phyloP scores from a whole-genome alignment of 2,329 filamentous ascomycete species.

The Nemania sp. region DNA sequence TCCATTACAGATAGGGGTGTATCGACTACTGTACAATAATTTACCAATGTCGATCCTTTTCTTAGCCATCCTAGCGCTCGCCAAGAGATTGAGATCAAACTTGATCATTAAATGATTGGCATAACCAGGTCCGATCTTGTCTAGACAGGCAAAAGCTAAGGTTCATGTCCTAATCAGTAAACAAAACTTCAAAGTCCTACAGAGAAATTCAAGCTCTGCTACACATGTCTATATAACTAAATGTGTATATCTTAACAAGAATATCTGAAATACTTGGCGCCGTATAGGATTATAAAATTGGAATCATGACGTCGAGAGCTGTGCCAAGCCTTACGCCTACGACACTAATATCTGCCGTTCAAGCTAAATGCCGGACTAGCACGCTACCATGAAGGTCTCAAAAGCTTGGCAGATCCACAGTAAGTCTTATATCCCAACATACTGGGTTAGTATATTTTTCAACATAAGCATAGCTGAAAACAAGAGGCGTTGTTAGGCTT shows the following conservation, averaged over 20 bases:
- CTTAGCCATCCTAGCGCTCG: neutral
- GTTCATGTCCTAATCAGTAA: neutral
- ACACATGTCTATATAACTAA: neutral
- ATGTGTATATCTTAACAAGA: neutral
- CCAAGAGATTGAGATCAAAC: constrained; percentile 15
- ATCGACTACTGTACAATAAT: constrained; percentile 1
- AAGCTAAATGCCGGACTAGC: constrained; percentile 7
- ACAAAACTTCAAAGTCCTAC: neutral
- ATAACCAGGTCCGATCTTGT: constrained; percentile 1
- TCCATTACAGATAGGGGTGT: constrained; percentile 7
- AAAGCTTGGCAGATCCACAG: constrained; percentile 9
- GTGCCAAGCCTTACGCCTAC: constrained; percentile 11
- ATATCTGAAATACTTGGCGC: neutral
- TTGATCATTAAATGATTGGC: constrained; percentile 8
- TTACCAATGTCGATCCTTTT: constrained; percentile 17
- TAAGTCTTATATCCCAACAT: neutral
- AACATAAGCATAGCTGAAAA: neutral
- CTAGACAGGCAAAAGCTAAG: neutral
- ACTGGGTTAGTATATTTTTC: too few species aligned
- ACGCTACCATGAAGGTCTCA: constrained; percentile 1
- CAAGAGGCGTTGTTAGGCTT: neutral
- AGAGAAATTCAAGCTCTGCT: neutral
- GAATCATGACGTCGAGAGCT: neutral
- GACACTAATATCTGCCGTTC: constrained; percentile 11
- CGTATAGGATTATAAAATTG: neutral